phyloP scores from a whole-genome alignment of 2,329 filamentous ascomycete genomes.

The Daldinia eschscholtzii region DNA sequence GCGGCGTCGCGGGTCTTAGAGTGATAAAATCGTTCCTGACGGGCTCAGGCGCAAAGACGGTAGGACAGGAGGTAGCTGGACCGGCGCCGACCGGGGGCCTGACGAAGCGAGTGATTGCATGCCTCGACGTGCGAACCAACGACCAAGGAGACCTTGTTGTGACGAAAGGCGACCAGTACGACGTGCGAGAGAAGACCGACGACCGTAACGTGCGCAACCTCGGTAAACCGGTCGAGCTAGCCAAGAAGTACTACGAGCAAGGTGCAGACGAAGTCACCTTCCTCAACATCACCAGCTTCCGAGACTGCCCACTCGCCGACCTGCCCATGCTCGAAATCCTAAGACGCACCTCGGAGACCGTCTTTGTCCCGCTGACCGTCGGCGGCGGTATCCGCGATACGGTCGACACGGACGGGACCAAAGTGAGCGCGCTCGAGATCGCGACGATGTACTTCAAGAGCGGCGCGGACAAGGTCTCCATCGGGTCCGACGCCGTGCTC shows the following conservation, averaged over 20 bases:
- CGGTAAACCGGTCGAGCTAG: conserved; percentile 96
- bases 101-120: conserved; percentile 94
- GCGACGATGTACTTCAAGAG: conserved; percentile 98
- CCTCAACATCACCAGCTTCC: conserved; percentile 97
- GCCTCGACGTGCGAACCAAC: conserved; percentile 94
- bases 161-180: conserved; percentile 98
- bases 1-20: conserved; percentile 86
- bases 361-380: conserved; percentile 96
- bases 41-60: conserved; percentile 70
- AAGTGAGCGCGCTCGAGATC: conserved; percentile 90
- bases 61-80: conserved; percentile 56
- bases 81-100: conserved; percentile 71
- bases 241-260: conserved; percentile 92
- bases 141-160: conserved; percentile 95
- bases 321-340: conserved; percentile 96
- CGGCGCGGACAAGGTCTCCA: conserved; percentile 96
- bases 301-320: conserved; percentile 92
- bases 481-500: conserved; percentile 92
- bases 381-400: conserved; percentile 96
- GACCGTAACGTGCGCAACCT: conserved; percentile 84
- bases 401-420: conserved; percentile 86
- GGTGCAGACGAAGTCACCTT: conserved; percentile 98
- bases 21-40: conserved; percentile 88
- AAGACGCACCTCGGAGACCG: conserved; percentile 84
- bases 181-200: conserved; percentile 88